Evolutionary conservation across 768 basidiomycete species (phyloP), one percentile per base, ranked within the genome.

Genomic region (Trichaptum fuscoviolaceum): DNA sequence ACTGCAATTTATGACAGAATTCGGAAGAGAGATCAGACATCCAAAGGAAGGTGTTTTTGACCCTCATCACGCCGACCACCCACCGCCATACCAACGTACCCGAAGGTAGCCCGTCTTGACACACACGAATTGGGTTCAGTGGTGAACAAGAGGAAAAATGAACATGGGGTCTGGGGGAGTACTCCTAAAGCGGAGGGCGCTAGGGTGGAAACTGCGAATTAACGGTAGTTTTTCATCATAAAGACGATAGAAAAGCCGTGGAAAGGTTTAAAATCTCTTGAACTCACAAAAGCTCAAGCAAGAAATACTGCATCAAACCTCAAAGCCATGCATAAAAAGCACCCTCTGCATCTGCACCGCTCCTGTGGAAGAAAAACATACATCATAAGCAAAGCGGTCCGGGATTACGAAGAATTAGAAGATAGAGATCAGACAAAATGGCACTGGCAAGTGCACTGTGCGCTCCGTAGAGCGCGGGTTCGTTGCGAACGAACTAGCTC

Each of bases 141-240:
- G 75, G 75, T 75, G 74, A 77, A 67, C 76, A 77, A 85, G 88
- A 87, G 88, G 84, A 86, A 91, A 71, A 87, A 78, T 90, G 81
- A 81, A 81, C 83, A 84, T 86, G 90, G 81, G 67, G 81, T 81
- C 79, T 85, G 84, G 83, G 79, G 90, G 90, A 91, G 89, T 90
- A 78, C 87, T 87, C 83, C 82, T 35, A 36, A 57, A 67, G 69
- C 61, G 77, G 83, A 88, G 87, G 87, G 80, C 83, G 72, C 86
- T 91, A 82, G 82, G 84, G 90, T 84, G 87, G 87, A 91, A 90
- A 91, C 90, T 91, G 89, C 90, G 90, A 91, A 92, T 91, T 82
- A 83, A 77, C 84, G 83, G 79, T 79, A 68, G 69, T 75, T 57
- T 80, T 86, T 87, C 85, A 87, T 87, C 86, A 70, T 75, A 68